A percentile compares a stretch with the other conserved stretches of the same genome.
These are phyloP conservation scores for Sphaerulina vaccinii DNA, from an alignment of 2,329 filamentous ascomycete species.

Conservation along the genomic window DNA sequence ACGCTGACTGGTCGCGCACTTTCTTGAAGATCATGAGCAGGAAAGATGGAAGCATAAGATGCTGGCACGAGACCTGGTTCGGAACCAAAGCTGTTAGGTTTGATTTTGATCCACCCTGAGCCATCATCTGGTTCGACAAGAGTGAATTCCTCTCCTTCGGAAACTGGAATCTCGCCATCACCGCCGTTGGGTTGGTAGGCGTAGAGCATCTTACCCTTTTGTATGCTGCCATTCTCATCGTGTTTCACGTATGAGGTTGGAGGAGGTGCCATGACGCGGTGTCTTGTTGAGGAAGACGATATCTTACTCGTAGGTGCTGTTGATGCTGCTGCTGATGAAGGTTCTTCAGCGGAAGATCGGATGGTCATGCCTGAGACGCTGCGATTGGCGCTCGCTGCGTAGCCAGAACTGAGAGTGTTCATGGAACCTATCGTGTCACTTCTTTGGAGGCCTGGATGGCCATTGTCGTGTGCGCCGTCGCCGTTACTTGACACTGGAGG, in stretches of 20 bases:
- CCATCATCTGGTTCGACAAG: slow-evolving; percentile 89
- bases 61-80: slow-evolving; percentile 85
- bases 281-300: slow-evolving; percentile 41
- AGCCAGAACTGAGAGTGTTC: slow-evolving; percentile 75
- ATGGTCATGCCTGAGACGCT: slow-evolving; percentile 64
- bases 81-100: slow-evolving; percentile 52
- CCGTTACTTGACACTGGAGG: slow-evolving; percentile 27
- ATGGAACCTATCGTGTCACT: slow-evolving; percentile 85
- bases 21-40: slow-evolving; percentile 17
- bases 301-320: slow-evolving; percentile 19
- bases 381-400: slow-evolving; percentile 73
- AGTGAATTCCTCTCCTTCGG: slow-evolving; percentile 73
- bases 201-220: slow-evolving; percentile 86
- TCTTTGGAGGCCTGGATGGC: slow-evolving; percentile 65
- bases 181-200: slow-evolving; percentile 72
- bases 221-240: slow-evolving; percentile 58
- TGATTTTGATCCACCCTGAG: slow-evolving; percentile 86
- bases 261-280: slow-evolving; percentile 82
- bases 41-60: slow-evolving; percentile 70
- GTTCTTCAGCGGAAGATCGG: slow-evolving; percentile 49
- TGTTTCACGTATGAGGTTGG: slow-evolving; percentile 72
- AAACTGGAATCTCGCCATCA: slow-evolving; percentile 74
- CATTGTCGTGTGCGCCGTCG: slow-evolving; percentile 33
- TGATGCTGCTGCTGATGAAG: slow-evolving; percentile 14
- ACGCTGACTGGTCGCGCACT: slow-evolving; percentile 54